A percentile compares a stretch with the other conserved stretches of the same genome.
These are phyloP conservation scores for Rubroboletus satanas DNA, from an alignment of 768 basidiomycete species.

Conservation along the genomic window DNA sequence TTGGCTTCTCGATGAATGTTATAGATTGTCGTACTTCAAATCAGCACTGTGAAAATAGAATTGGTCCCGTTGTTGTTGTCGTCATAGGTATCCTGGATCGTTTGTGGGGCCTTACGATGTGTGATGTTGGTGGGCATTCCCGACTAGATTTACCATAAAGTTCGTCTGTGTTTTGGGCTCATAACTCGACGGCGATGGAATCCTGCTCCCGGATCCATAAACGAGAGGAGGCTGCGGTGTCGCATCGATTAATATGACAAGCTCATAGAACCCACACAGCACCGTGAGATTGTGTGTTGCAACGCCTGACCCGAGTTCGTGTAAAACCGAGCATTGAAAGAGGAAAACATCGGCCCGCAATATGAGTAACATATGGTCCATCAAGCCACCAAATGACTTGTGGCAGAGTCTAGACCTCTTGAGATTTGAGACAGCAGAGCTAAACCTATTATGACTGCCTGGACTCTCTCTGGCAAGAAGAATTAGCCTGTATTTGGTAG, in stretches of 20 bases:
- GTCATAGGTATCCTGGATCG: neutral
- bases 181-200: neutral
- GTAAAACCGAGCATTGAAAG: neutral
- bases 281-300: slow-evolving; percentile 9
- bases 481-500: neutral
- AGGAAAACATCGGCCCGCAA: neutral
- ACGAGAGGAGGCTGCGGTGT: slow-evolving; percentile 20
- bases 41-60: neutral
- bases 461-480: neutral
- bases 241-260: slow-evolving; percentile 16
- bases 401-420: slow-evolving; percentile 11
- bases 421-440: neutral
- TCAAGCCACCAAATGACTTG: slow-evolving; percentile 31
- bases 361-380: slow-evolving; percentile 12
- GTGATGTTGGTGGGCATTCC: neutral
- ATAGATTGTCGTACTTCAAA: slow-evolving; percentile 3
- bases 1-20: slow-evolving; percentile 6
- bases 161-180: neutral
- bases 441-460: neutral
- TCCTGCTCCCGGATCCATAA: neutral
- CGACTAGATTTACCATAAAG: neutral
- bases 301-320: neutral
- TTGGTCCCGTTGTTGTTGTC: neutral
- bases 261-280: slow-evolving; percentile 5
- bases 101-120: neutral